A percentile compares a stretch with the other conserved stretches of the same genome.
Evolutionary conservation across 2,329 filamentous ascomycete species (phyloP).

Genomic region (Chaetomium globosum): DNA sequence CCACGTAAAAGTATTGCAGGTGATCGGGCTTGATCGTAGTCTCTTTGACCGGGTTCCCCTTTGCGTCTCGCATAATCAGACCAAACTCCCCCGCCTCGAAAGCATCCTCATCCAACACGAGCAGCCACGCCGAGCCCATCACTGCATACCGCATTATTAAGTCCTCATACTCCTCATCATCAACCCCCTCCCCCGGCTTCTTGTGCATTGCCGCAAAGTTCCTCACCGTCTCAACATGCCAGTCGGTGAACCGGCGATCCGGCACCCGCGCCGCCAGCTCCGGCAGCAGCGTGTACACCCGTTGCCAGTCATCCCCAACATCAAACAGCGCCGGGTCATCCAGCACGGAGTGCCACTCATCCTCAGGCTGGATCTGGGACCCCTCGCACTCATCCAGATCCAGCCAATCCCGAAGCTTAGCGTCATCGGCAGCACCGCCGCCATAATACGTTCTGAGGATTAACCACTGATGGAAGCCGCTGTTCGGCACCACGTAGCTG

Average conservation of each 20-base stretch:
- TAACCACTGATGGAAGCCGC: background rate
- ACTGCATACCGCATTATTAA: too few relatives aligned
- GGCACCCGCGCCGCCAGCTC: background rate
- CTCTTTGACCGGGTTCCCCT: background rate
- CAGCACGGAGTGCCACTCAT: constrained; percentile 9
- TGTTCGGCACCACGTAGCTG: background rate
- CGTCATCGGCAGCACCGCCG: background rate
- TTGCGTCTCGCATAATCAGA: background rate
- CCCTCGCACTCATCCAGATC: background rate
- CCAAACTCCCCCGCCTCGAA: constrained; percentile 1
- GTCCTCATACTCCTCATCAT: background rate
- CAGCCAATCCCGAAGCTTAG: background rate
- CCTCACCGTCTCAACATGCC: background rate
- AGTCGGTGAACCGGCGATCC: too few relatives aligned
- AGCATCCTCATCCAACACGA: background rate
- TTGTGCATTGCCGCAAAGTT: background rate
- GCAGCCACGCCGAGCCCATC: background rate
- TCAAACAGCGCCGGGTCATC: constrained; percentile 8
- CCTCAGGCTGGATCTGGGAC: background rate
- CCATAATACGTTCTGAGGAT: constrained; percentile 1
- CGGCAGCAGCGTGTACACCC: background rate
- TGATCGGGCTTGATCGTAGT: background rate
- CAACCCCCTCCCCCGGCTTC: background rate
- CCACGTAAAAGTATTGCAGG: background rate
- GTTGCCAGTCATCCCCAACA: background rate